Conservation (phyloP, 2,329 filamentous ascomycete species). For the Trichoderma sp. region DNA sequence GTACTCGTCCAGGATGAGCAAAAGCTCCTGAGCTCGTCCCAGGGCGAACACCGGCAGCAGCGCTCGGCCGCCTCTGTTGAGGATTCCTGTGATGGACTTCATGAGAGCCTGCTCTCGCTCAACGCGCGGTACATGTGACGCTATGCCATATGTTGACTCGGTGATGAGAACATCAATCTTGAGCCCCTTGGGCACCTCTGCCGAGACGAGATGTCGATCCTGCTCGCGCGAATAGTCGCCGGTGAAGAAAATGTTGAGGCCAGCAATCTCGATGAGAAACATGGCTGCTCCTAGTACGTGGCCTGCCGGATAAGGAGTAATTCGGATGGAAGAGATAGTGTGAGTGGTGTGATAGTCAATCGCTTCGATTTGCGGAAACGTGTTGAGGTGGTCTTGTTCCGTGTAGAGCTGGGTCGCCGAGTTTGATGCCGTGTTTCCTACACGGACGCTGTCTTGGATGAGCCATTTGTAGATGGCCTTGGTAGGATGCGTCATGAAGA, state of each 20-base stretch:
- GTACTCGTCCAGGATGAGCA: constrained; percentile 95
- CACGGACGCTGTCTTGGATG: constrained; percentile 93
- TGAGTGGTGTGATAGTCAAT: constrained; percentile 99
- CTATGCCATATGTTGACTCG: constrained; percentile 95
- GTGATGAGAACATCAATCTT: constrained; percentile 97
- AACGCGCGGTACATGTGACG: constrained; percentile 85
- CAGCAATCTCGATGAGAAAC: constrained; percentile 97
- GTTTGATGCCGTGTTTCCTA: constrained; percentile 72
- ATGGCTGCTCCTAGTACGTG: constrained; percentile 98
- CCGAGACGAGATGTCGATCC: constrained; percentile 92
- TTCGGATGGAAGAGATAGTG: constrained; percentile 92
- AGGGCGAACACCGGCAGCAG: constrained; percentile 95
- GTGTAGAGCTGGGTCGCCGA: constrained; percentile 79
- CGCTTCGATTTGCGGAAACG: constrained; percentile 91
- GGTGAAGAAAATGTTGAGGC: constrained; percentile 95
- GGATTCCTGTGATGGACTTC: constrained; percentile 89
- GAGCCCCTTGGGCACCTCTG: constrained; percentile 83
- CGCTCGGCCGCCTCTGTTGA: constrained; percentile 90
- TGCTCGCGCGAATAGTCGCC: constrained; percentile 97
- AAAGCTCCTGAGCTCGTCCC: constrained; percentile 88
- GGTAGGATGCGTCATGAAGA: constrained; percentile 99
- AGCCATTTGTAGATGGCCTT: constrained; percentile 99
- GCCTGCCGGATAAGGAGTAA: constrained; percentile 94
- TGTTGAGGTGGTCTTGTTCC: constrained; percentile 92
- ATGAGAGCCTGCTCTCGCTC: constrained; percentile 93